Base-by-base conservation (phyloP, 2,329 filamentous ascomycete genomes). In the Penicillium sp. region DNA sequence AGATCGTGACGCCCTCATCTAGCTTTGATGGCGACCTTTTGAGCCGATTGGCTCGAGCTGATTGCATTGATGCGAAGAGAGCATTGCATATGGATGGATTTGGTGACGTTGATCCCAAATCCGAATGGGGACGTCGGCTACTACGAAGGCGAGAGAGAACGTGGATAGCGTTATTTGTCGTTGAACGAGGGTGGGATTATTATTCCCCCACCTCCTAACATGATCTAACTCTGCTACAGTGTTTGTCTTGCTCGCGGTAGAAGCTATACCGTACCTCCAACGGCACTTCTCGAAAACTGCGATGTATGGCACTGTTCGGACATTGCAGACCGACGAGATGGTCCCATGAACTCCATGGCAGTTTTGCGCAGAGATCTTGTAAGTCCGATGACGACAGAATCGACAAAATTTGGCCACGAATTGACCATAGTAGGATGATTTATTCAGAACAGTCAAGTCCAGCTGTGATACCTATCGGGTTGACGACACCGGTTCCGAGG, bases 121-220 rank as follows among this genome's bases (percentile, higher is more conserved):
- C 87, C 0, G 81, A 85, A 58, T 80, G 80, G 65, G 88, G 87
- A 1, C 79, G 82, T 54, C 75, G 86, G 39, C 73, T 91, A 2
- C 71, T 90, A 3, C 80, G 88, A 43, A 80, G 86, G 52, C 79
- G 88, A 47, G 88, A 91, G 70, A 78, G 88, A 59, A 84, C 85
- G 8, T 91, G 88, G 87, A 80, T 91, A 55, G 84, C 88, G 0
- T 73, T 91, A 1, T 91, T 90, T 68, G 88, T 90, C 0, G 80
- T 91, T 1, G 88, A 91, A 67, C 79, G 88, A 72, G 88, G 88
- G 79, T 85, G 50, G 52, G 65, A 49, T 21, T 13, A 41, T 22
- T 19, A 16, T 19, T 0, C 7, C 2, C 10, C 3, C 1, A n/a
- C 47, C 19, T 31, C 29, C 26, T 39, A 1, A 14, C 3, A 13